A percentile compares a stretch with the other conserved stretches of the same genome.
These are phyloP conservation scores for Acmispon strigosus DNA, from an alignment of 306 rosid genomes.

Conservation along the genomic window DNA sequence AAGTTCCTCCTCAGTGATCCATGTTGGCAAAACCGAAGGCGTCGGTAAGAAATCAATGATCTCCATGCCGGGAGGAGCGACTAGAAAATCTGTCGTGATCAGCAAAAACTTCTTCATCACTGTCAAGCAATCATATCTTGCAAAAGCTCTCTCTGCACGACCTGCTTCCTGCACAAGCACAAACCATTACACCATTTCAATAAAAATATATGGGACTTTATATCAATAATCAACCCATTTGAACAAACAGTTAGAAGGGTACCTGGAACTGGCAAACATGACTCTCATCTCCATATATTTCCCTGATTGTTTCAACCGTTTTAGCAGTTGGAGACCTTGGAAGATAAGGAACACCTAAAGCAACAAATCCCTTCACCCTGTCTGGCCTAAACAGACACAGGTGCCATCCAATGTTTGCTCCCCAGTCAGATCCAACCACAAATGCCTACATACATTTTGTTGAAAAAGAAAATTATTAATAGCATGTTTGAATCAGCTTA, in stretches of 20 bases:
- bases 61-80: slow-evolving; percentile 65
- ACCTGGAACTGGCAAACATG: slow-evolving; percentile 73
- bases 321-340: slow-evolving; percentile 43
- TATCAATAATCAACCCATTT: background rate
- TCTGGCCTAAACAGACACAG: slow-evolving; percentile 59
- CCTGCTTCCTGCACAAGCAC: slow-evolving; percentile 55
- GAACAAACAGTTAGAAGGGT: background rate
- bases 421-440: slow-evolving; percentile 67
- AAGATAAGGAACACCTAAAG: slow-evolving; percentile 46
- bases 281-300: slow-evolving; percentile 36
- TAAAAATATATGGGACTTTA: background rate
- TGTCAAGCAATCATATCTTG: slow-evolving; percentile 67
- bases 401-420: slow-evolving; percentile 55
- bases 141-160: slow-evolving; percentile 70
- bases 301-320: slow-evolving; percentile 32
- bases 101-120: slow-evolving; percentile 70
- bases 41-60: slow-evolving; percentile 59
- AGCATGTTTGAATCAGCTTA: no score
- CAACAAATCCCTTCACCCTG: slow-evolving; percentile 53
- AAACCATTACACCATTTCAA: background rate
- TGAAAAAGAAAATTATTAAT: background rate
- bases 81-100: slow-evolving; percentile 5
- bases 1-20: slow-evolving; percentile 72
- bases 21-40: slow-evolving; percentile 51
- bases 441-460: slow-evolving; percentile 33